Percentiles rank a stretch among this genome's conserved stretches.
These are phyloP conservation scores for Mucor plumbeus DNA, from an alignment of 371 early-diverging fungal species.

Conservation along the genomic window DNA sequence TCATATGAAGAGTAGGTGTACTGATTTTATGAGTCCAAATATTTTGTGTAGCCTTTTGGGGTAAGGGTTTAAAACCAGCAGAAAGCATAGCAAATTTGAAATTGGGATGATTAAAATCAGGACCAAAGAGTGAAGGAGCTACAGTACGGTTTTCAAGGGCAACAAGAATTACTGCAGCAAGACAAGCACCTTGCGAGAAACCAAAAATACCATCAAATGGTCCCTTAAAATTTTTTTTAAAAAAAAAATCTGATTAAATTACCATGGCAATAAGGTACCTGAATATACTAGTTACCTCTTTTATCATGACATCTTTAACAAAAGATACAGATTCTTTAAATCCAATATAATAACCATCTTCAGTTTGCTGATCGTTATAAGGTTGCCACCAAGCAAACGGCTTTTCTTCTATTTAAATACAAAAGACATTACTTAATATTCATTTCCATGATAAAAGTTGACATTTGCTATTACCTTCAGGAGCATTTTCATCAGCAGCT, in stretches of 20 bases:
- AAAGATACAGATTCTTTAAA: constrained; percentile 62
- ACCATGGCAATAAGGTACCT: background rate
- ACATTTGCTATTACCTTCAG: constrained; percentile 44
- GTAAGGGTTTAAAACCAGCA: constrained; percentile 61
- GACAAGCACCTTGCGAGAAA: constrained; percentile 75
- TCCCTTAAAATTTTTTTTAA: constrained; percentile 54
- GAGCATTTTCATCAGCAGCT: constrained; percentile 51
- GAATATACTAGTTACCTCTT: constrained; percentile 40
- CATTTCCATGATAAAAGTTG: no score
- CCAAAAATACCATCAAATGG: constrained; percentile 80
- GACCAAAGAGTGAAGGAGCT: constrained; percentile 31
- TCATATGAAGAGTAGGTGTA: constrained; percentile 70
- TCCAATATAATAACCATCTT: constrained; percentile 56
- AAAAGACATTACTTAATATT: no score
- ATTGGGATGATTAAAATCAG: constrained; percentile 49
- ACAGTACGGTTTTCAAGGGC: constrained; percentile 46
- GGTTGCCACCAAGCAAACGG: constrained; percentile 72
- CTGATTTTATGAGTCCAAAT: constrained; percentile 50
- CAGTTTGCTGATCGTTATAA: constrained; percentile 20
- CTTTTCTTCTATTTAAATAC: constrained; percentile 38
- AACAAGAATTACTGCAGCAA: constrained; percentile 65
- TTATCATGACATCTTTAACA: constrained; percentile 55
- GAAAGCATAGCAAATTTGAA: constrained; percentile 67
- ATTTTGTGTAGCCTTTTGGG: constrained; percentile 38
- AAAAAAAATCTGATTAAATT: background rate